phyloP scores from a whole-genome alignment of 2,329 filamentous ascomycete genomes.

The Monosporascus sp. region DNA sequence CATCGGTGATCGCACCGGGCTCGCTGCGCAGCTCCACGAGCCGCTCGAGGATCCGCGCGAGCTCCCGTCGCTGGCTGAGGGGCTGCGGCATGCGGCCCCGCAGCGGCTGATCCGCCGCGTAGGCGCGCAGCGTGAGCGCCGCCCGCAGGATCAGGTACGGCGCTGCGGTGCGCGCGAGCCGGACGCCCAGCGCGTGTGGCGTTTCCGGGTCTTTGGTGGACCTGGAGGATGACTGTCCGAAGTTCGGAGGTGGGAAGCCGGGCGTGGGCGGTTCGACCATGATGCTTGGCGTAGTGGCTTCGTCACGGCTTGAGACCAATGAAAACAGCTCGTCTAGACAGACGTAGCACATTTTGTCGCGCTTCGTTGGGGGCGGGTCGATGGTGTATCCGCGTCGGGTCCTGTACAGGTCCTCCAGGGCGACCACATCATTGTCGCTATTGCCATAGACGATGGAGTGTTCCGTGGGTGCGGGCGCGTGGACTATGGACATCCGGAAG shows the following conservation, averaged over 20 bases:
- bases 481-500: slow-evolving; percentile 78
- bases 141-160: slow-evolving; percentile 80
- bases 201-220: slow-evolving; percentile 13
- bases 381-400: slow-evolving; percentile 69
- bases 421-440: slow-evolving; percentile 38
- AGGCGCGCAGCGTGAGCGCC: slow-evolving; percentile 74
- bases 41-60: slow-evolving; percentile 64
- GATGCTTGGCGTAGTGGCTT: slow-evolving; percentile 30
- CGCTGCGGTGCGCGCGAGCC: slow-evolving; percentile 69
- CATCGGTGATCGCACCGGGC: slow-evolving; percentile 60
- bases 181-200: slow-evolving; percentile 38
- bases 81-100: slow-evolving; percentile 87
- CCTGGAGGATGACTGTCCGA: slow-evolving; percentile 11
- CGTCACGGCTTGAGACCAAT: slow-evolving; percentile 53
- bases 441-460: slow-evolving; percentile 50
- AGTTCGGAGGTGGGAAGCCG: slow-evolving; percentile 28
- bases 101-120: slow-evolving; percentile 86
- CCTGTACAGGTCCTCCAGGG: slow-evolving; percentile 58
- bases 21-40: slow-evolving; percentile 67
- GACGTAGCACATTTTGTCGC: slow-evolving; percentile 71
- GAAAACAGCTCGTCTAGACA: slow-evolving; percentile 76
- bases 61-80: slow-evolving; percentile 70
- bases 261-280: slow-evolving; percentile 41
- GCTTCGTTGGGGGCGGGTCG: slow-evolving; percentile 57
- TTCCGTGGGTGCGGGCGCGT: slow-evolving; percentile 55